These are phyloP conservation scores for Dipodascopsis uninucleata DNA, from an alignment of 805 yeast genomes.

Conservation along the genomic window DNA sequence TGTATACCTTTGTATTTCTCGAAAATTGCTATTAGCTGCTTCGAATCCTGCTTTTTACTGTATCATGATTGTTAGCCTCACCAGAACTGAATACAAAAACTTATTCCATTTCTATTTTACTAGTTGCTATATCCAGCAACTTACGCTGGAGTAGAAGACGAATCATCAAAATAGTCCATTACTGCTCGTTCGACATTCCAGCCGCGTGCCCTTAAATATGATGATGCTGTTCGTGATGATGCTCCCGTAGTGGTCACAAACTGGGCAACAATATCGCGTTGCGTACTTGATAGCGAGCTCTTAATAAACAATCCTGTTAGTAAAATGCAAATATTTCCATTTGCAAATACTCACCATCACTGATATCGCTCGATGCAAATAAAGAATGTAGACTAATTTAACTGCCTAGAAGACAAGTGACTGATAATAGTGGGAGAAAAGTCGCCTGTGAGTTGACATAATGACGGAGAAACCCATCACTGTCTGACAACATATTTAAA, in stretches of 20 bases:
- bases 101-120: no score
- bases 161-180: conserved; percentile 34
- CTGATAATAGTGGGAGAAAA: no score
- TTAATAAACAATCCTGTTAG: neutral
- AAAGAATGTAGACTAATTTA: no score
- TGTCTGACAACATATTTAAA: no score
- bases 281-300: conserved; percentile 14
- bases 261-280: conserved; percentile 16
- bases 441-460: no score
- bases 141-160: conserved; percentile 3
- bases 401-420: no score
- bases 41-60: conserved; percentile 9
- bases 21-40: conserved; percentile 27
- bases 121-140: no score
- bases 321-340: neutral
- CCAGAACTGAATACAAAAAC: neutral
- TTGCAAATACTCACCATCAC: no score
- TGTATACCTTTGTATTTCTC: conserved; percentile 30
- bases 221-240: conserved; percentile 13
- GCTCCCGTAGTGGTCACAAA: conserved; percentile 21
- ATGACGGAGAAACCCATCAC: no score
- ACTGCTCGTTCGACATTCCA: conserved; percentile 38
- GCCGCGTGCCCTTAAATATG: conserved; percentile 19
- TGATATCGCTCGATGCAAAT: no score
- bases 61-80: conserved; percentile 1